Evolutionary conservation across 2,329 filamentous ascomycete genomes (phyloP), one percentile per base, ranked within the genome.

Genomic region (Neonectria magnoliae): DNA sequence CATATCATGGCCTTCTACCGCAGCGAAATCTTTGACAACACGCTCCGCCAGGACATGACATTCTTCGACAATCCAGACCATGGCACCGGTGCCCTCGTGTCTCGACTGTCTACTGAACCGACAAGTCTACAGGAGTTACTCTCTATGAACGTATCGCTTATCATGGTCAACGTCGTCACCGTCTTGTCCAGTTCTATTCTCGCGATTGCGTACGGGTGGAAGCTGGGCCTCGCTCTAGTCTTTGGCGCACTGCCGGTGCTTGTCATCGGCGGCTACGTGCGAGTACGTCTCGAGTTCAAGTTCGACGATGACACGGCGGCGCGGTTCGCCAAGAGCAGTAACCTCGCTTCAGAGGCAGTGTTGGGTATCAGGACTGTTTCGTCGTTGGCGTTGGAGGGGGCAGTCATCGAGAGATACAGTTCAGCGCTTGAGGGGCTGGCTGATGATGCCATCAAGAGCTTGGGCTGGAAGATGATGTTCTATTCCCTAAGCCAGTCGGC

Each of bases 41-140:
- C 86, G 1, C 78, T 89, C 6, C 80, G 82, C 20, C 86, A 89
- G 70, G 84, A 88, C 64, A 85, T 89, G 74, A 66, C 78, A 11
- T 83, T 83, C 70, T 83, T 82, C 63, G 81, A 83, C 66, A 63
- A 75, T 9, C 73, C 77, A 0, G 72, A 76, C 5, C 79, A 81
- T 41, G 75, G 75, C 47, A 80, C 80, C 2, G 81, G 81, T 0
- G 75, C 80, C 0, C 74, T 83, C 2, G 80, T 80, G 0, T 77
- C 78, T 0, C 72, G 79, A 11, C 65, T 82, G 0, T 76, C 79
- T 2, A 71, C 76, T 0, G 79, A 82, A 61, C 80, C 81, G 1
- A 81, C 84, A 5, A 84, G 81, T 8, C 76, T 87, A 2, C 81
- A 85, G 55, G 84, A 87, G 60, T 75, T 88, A 0, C 75, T 87